These are phyloP conservation scores for Nicotiana paniculata DNA, from an alignment of 257 asterid genomes.

Conservation along the genomic window DNA sequence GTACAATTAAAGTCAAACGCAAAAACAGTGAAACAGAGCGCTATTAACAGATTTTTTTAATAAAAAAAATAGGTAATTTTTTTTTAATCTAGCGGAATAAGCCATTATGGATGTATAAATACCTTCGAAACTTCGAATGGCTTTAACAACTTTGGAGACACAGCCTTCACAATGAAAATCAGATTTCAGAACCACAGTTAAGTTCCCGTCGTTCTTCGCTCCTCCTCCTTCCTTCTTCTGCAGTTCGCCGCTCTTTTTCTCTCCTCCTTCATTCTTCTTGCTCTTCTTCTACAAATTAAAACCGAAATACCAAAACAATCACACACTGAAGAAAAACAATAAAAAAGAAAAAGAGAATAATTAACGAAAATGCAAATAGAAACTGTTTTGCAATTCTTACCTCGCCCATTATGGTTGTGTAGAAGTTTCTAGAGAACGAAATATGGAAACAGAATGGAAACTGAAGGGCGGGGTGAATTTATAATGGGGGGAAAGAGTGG, in stretches of 20 bases:
- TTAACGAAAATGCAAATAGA: neutral
- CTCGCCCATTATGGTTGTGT: neutral
- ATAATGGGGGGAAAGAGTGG: neutral
- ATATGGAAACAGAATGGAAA: neutral
- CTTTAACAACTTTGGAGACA: conserved; percentile 49
- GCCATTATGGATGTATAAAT: neutral
- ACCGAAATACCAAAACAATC: no score
- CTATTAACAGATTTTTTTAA: no score
- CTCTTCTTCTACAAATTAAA: conserved; percentile 22
- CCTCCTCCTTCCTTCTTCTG: neutral
- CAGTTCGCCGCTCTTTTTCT: conserved; percentile 5
- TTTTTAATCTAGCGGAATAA: neutral
- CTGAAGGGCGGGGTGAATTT: neutral
- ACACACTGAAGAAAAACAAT: no score
- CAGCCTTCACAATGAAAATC: conserved; percentile 93
- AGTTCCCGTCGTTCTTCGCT: neutral
- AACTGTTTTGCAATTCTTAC: neutral
- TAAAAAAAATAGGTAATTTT: no score
- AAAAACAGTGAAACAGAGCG: neutral
- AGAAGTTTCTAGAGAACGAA: neutral
- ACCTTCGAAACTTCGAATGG: conserved; percentile 58
- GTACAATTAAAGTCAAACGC: neutral
- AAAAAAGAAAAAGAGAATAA: neutral
- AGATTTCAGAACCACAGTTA: conserved; percentile 48
- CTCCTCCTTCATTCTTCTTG: conserved; percentile 18